These are phyloP conservation scores for Cercospora janseana DNA, from an alignment of 2,329 filamentous ascomycete genomes.

Conservation along the genomic window DNA sequence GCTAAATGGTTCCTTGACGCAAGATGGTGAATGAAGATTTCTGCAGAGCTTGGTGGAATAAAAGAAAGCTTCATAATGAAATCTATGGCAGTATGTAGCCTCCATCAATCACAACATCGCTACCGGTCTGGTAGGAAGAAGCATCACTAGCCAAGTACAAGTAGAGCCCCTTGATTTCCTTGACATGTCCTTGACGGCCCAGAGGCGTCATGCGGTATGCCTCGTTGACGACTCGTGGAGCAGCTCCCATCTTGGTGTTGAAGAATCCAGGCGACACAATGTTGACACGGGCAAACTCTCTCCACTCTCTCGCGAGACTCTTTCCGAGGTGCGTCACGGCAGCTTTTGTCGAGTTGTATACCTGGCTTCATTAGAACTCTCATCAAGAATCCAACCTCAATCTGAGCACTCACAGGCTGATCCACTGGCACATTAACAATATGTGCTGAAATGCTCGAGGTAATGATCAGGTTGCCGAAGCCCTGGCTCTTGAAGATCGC, in stretches of 20 bases:
- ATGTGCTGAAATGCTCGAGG: constrained; percentile 37
- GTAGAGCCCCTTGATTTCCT: constrained; percentile 38
- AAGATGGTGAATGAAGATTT: too few relatives aligned
- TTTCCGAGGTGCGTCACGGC: constrained; percentile 57
- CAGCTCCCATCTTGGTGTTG: constrained; percentile 55
- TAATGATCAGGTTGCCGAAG: constrained; percentile 53
- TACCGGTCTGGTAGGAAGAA: constrained; percentile 35
- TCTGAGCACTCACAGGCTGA: constrained; percentile 44
- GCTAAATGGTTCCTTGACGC: too few relatives aligned
- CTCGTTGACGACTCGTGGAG: constrained; percentile 46
- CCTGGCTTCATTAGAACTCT: constrained; percentile 26
- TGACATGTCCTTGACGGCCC: constrained; percentile 40
- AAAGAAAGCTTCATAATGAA: too few relatives aligned
- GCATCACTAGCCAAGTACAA: constrained; percentile 39
- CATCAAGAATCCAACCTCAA: not conserved
- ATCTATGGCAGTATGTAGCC: constrained; percentile 37
- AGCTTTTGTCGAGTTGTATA: constrained; percentile 59
- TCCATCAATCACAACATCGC: constrained; percentile 37
- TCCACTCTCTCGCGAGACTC: constrained; percentile 56
- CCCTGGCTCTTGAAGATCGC: constrained; percentile 44
- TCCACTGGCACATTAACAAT: constrained; percentile 49
- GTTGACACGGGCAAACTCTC: constrained; percentile 57
- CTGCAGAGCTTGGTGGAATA: too few relatives aligned
- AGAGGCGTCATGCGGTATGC: constrained; percentile 51
- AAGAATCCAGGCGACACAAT: constrained; percentile 56